Evolutionary conservation across 352 stramenopile genomes (phyloP).

Genomic region (Globisporangium cystogenes): DNA sequence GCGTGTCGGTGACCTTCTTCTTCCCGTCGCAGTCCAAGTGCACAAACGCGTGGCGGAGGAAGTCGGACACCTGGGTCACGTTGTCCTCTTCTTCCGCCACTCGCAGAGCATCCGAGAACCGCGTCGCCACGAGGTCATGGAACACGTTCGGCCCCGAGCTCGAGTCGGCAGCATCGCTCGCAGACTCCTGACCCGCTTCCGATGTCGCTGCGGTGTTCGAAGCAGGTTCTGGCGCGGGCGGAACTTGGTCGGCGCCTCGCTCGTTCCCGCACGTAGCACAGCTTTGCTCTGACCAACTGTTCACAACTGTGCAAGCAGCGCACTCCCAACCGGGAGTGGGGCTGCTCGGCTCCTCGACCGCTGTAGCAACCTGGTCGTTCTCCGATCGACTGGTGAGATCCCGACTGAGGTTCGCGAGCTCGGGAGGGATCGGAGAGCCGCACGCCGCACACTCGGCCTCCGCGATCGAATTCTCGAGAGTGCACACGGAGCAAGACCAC

Average conservation of each 20-base stretch:
- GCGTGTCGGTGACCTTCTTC: not conserved
- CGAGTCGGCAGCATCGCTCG: not conserved
- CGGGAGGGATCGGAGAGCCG: slow-evolving; percentile 47
- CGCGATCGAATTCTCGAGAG: slow-evolving; percentile 52
- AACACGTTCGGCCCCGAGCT: slow-evolving; percentile 10
- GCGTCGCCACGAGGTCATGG: slow-evolving; percentile 20
- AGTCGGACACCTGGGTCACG: slow-evolving; percentile 22
- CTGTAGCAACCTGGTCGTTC: not conserved
- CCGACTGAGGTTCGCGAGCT: slow-evolving; percentile 25
- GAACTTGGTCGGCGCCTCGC: slow-evolving; percentile 32
- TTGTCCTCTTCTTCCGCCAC: slow-evolving; percentile 20
- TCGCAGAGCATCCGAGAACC: slow-evolving; percentile 30
- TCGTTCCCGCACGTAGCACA: slow-evolving; percentile 56
- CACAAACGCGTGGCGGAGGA: slow-evolving; percentile 26
- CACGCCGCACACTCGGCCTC: slow-evolving; percentile 63
- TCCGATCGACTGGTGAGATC: slow-evolving; percentile 3
- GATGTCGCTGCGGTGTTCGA: not conserved
- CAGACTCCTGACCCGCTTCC: not conserved
- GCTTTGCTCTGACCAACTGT: slow-evolving; percentile 38
- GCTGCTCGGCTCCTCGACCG: not conserved
- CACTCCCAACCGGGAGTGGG: slow-evolving; percentile 41
- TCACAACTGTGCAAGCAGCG: slow-evolving; percentile 60
- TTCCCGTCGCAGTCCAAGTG: slow-evolving; percentile 7
- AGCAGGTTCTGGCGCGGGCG: slow-evolving; percentile 9
- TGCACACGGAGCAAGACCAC: slow-evolving; percentile 64